Evolutionary conservation across 192 early-diverging fungal genomes (phyloP).

Genomic region (Irineochytrium annulatum): DNA sequence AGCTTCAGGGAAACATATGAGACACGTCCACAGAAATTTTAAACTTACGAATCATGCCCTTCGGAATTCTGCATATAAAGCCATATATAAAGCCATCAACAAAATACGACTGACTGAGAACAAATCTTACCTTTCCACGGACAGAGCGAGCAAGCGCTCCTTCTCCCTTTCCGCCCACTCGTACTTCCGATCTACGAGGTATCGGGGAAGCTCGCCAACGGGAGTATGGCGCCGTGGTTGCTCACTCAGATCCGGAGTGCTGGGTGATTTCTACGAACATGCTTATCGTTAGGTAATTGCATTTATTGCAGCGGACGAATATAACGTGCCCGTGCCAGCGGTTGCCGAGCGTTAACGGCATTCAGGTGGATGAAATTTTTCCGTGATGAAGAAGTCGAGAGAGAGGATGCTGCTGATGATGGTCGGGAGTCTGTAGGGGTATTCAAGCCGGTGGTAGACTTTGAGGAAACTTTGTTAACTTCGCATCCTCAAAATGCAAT

Average conservation of each 20-base stretch:
- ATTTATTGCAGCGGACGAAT: not conserved
- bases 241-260: conserved; percentile 1
- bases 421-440: conserved; percentile 21
- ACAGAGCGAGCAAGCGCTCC: conserved; percentile 34
- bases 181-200: conserved; percentile 50
- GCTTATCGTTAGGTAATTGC: not conserved
- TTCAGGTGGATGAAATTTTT: conserved; percentile 48
- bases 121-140: conserved; percentile 35
- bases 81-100: not conserved
- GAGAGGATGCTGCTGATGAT: conserved; percentile 27
- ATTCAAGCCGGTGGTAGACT: not conserved
- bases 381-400: not conserved
- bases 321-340: not conserved
- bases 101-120: conserved; percentile 11
- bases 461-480: too few relatives aligned
- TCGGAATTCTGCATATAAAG: conserved; percentile 34
- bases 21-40: not conserved
- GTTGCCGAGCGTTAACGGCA: conserved; percentile 27
- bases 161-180: conserved; percentile 52
- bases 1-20: conserved; percentile 15
- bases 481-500: not conserved
- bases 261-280: not conserved
- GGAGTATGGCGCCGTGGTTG: conserved; percentile 10
- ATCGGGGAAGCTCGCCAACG: conserved; percentile 50
- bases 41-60: conserved; percentile 39